phyloP scores from a whole-genome alignment of 2,329 filamentous ascomycete species.

The Zalaria sp. region DNA sequence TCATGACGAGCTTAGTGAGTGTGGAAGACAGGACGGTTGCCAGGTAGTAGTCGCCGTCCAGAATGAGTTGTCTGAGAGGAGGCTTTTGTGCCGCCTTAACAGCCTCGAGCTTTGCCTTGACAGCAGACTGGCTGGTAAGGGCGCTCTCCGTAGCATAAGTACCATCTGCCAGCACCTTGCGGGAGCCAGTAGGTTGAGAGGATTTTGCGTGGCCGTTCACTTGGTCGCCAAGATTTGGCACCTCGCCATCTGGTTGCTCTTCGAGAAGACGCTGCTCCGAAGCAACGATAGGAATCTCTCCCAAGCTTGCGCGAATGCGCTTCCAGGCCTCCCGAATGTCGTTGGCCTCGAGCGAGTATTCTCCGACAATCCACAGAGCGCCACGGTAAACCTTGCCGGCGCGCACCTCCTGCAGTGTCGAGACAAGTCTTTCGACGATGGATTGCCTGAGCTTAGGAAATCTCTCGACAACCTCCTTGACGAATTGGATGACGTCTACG shows the following conservation, averaged over 20 bases:
- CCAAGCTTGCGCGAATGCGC: constrained; percentile 80
- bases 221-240: constrained; percentile 51
- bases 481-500: constrained; percentile 94
- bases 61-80: constrained; percentile 81
- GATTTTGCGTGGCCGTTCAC: constrained; percentile 69
- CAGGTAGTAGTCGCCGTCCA: constrained; percentile 95
- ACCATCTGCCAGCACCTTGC: constrained; percentile 87
- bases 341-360: constrained; percentile 86
- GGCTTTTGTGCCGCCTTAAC: constrained; percentile 97
- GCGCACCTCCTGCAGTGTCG: constrained; percentile 81
- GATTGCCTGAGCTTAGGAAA: constrained; percentile 80
- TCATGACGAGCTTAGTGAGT: constrained; percentile 94
- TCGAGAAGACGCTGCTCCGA: constrained; percentile 88
- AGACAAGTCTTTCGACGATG: constrained; percentile 78
- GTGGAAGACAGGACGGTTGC: constrained; percentile 91
- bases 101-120: constrained; percentile 81
- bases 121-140: constrained; percentile 80
- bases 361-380: constrained; percentile 93
- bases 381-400: constrained; percentile 96
- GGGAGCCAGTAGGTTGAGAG: constrained; percentile 64
- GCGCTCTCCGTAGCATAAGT: constrained; percentile 97
- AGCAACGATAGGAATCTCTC: constrained; percentile 91
- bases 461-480: constrained; percentile 97
- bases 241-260: constrained; percentile 52
- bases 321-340: constrained; percentile 97